Evolutionary conservation across 345 rosid genomes (phyloP), one percentile per base, ranked within the genome.

Genomic region (Erysimum cheiranthoides): DNA sequence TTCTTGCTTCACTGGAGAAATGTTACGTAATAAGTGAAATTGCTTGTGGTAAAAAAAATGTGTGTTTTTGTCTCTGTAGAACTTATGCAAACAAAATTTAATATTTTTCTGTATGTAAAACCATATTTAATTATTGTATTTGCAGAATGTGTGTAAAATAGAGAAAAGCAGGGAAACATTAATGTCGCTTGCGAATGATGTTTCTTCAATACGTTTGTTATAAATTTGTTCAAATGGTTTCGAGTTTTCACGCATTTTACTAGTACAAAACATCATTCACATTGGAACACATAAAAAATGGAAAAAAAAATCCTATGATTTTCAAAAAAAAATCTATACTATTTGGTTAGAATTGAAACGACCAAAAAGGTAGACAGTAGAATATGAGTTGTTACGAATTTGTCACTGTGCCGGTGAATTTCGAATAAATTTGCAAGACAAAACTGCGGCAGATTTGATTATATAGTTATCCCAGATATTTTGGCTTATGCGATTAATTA

Each of bases 61-160:
- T 71, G 71, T 54, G 65, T 2, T 31, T 63, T 71, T 17, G 65
- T 27, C 65, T 13, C 70, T 56, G 42, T 63, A 64, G 67, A 70
- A 63, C 71, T 70, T 70, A 77, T 56, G 59, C 61, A 57, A 70
- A 57, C 46, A 8, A 64, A 34, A 56, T 4, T 17, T 31, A 16
- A 56, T 77, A 71, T 71, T 47, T 68, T 77, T 70, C 40, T 77
- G 77, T 71, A 71, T 65, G 70, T 69, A 76, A 71, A 43, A 25
- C 56, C 32, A 8, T 71, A 71, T 65, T 47, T 59, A 21, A 70
- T 71, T 40, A 25, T 65, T 71, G 76, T 64, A 77, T 71, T 63
- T 40, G 71, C 46, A 65, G 25, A 57, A 59, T 50, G 79, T 68
- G 74, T 76, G 79, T 76, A 63, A 36, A 28, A 31, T 65, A 65